Base-by-base conservation (phyloP, 352 stramenopile genomes). In the Phytopythium delawarense region DNA sequence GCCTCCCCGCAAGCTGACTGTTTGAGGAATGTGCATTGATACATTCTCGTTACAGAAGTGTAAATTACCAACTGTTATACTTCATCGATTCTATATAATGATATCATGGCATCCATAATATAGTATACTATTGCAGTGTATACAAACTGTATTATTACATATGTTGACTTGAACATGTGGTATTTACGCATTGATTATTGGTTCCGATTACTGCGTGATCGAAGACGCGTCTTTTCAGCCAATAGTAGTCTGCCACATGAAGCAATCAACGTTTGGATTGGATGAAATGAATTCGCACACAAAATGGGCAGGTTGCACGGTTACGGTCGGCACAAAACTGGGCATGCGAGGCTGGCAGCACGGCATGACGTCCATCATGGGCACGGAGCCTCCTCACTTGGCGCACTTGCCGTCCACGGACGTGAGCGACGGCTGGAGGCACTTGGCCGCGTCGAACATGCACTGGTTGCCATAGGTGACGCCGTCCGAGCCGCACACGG, bases 381-480 rank as follows among this genome's bases (percentile, higher is more conserved):
- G 25, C 25, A 28, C 25, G 25, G 2, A 32, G 37, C 50, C 18
- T 40, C 21, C 18, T 20, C n/a, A 13, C 37, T 49, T 21, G n/a
- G 37, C 7, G 39, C 54, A 60, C 23, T 37, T 18, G 39, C 30
- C 51, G 34, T n/a, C 15, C 6, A 25, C 21, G 45, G 39, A 21
- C 32, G 35, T 59, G 21, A 64, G 32, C 21, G n/a, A 28, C 5
- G 40, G 25, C 8, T 57, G 5, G 15, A 21, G 20, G 54, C 61
- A 66, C 53, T 58, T 32, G 13, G 61, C 61, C 7, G 23, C 32
- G n/a, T 62, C 11, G 32, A 66, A 48, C 61, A 62, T 34, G 40
- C 61, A 66, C 21, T 58, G 9, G 54, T 66, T 66, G 61, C 34
- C 37, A 46, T 66, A 66, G 28, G 44, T 66, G 53, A 55, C 30